Evolutionary conservation across 768 basidiomycete species (phyloP).

Genomic region (Pleurotus pulmonarius): DNA sequence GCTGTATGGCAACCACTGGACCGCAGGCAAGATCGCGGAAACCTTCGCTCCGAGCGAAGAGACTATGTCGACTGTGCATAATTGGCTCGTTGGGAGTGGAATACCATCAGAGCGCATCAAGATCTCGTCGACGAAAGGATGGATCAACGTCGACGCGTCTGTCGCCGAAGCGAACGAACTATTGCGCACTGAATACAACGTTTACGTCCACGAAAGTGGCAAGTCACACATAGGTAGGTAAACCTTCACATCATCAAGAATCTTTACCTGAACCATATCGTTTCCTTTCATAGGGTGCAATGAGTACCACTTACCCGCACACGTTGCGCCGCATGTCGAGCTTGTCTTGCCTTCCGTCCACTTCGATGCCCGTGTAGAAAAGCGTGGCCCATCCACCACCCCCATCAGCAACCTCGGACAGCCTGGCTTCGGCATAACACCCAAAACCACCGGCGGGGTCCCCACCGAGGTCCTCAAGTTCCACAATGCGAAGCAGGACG

Average conservation of each 20-base stretch:
- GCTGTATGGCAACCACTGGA: conserved; percentile 49
- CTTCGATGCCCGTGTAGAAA: conserved; percentile 27
- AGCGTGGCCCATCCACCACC: conserved; percentile 13
- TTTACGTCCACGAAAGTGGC: conserved; percentile 35
- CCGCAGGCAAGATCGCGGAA: conserved; percentile 35
- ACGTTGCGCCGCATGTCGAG: conserved; percentile 35
- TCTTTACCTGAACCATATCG: background rate
- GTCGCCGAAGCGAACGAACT: conserved; percentile 37
- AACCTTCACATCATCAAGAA: background rate
- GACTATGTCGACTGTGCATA: conserved; percentile 34
- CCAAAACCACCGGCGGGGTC: conserved; percentile 20
- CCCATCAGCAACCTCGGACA: conserved; percentile 14
- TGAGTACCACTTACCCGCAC: conserved; percentile 28
- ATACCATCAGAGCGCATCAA: conserved; percentile 32
- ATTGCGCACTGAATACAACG: conserved; percentile 39
- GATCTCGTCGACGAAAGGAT: conserved; percentile 34
- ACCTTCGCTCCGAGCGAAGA: conserved; percentile 42
- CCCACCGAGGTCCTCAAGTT: conserved; percentile 16
- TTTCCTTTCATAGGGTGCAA: conserved; percentile 24
- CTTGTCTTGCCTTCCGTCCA: conserved; percentile 34
- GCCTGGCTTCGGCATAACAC: conserved; percentile 20
- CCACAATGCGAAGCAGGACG: background rate
- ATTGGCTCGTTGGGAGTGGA: conserved; percentile 42
- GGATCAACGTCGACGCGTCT: conserved; percentile 35
- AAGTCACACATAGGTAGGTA: conserved; percentile 34